Evolutionary conservation across 2,329 filamentous ascomycete genomes (phyloP).

Genomic region (Gremmenia infestans): DNA sequence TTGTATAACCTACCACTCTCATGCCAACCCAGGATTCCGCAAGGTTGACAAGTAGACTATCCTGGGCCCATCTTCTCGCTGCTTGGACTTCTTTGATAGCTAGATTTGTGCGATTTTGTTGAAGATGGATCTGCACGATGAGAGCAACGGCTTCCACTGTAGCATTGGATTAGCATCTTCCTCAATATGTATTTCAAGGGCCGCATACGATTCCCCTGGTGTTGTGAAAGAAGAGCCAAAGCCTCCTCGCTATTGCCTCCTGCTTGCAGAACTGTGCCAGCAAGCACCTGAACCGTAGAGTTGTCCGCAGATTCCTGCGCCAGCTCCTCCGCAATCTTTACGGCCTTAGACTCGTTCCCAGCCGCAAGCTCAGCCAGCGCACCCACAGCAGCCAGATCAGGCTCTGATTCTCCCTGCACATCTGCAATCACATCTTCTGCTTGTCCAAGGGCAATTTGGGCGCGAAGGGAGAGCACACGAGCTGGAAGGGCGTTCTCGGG

Average conservation of each 20-base stretch:
- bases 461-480: slow-evolving; percentile 72
- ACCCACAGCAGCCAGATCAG: slow-evolving; percentile 71
- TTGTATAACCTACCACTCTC: slow-evolving; percentile 58
- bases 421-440: slow-evolving; percentile 67
- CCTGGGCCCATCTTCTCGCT: slow-evolving; percentile 90
- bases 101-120: slow-evolving; percentile 86
- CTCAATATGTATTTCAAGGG: not conserved
- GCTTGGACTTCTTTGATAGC: slow-evolving; percentile 83
- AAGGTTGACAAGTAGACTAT: slow-evolving; percentile 87
- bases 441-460: slow-evolving; percentile 78
- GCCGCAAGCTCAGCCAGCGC: slow-evolving; percentile 65
- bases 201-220: slow-evolving; percentile 75
- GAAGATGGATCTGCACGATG: slow-evolving; percentile 86
- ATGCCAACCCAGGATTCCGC: slow-evolving; percentile 94
- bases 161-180: slow-evolving; percentile 21
- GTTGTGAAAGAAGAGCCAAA: slow-evolving; percentile 69
- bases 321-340: slow-evolving; percentile 61
- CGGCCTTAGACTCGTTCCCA: slow-evolving; percentile 58
- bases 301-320: slow-evolving; percentile 66
- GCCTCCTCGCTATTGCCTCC: slow-evolving; percentile 83
- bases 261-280: slow-evolving; percentile 75
- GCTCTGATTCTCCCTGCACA: slow-evolving; percentile 57
- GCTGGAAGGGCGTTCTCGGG: slow-evolving; percentile 71
- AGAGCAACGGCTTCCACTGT: slow-evolving; percentile 72
- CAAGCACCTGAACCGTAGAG: slow-evolving; percentile 72